Base-by-base conservation (phyloP, 1,284 basidiomycete genomes). In the Tremellales sp. region DNA sequence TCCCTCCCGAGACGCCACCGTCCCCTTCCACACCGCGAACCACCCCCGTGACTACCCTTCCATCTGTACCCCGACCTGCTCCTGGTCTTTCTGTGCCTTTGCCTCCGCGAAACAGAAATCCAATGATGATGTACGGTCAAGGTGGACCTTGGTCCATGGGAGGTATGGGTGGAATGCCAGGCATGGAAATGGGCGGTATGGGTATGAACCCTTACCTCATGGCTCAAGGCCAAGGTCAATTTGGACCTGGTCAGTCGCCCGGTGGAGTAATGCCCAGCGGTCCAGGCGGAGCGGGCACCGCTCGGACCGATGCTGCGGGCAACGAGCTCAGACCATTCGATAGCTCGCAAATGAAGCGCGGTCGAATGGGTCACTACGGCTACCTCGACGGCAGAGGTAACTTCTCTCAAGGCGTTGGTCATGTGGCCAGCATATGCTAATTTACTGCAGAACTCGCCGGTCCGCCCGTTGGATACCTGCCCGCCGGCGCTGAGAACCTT, bases 361-460 rank as follows among this genome's bases (percentile, higher is more conserved):
- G 66, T 29, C 35, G 66, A 10, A 50, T 64, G 51, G 66, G 66
- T 8, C 63, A 67, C 43, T 68, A 68, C 46, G 66, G 66, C 7
- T 68, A 67, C 51, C 61, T 66, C 40, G 64, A 68, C 46, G 66
- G 66, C 15, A 31, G 66, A 56, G 65, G 64, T 63, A 48, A 56
- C 42, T 10, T 43, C 13, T 43, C 21, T 15, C 24, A 7, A 15
- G 4, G 12, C 35, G n/a, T n/a, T n/a, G n/a, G n/a, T n/a, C n/a
- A n/a, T n/a, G n/a, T n/a, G n/a, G n/a, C n/a, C n/a, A n/a, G n/a
- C n/a, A n/a, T n/a, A n/a, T 40, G 25, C 29, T 25, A 27, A 4
- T 10, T 7, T 31, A 15, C 10, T 21, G 22, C 40, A 66, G 64
- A 68, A 48, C 59, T 68, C 12, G 66, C 66, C 2, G 66, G 66